These are phyloP conservation scores for Nannochloropsis gaditana DNA, from an alignment of 108 stramenopile genomes.

Conservation along the genomic window DNA sequence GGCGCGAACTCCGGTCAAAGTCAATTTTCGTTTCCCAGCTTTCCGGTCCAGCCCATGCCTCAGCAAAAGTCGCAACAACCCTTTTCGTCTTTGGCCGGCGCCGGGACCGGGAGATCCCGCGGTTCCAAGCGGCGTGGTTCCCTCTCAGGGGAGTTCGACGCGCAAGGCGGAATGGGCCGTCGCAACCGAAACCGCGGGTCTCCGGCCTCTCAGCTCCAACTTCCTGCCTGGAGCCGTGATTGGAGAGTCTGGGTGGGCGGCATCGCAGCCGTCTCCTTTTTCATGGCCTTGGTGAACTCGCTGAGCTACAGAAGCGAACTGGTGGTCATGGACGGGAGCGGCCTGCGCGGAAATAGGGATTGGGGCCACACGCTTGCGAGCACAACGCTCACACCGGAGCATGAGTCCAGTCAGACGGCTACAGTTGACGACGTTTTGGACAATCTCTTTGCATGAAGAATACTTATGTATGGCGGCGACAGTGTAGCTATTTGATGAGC, in stretches of 20 bases:
- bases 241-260: slow-evolving; percentile 7
- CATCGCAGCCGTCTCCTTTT: slow-evolving; percentile 5
- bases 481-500: too few species aligned
- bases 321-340: background rate
- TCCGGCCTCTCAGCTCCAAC: background rate
- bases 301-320: slow-evolving; percentile 3
- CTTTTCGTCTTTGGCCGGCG: background rate
- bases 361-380: too few species aligned
- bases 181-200: background rate
- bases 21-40: background rate
- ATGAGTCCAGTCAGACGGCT: too few species aligned
- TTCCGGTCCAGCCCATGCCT: background rate
- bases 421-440: too few species aligned
- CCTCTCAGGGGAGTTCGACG: background rate
- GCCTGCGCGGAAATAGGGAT: too few species aligned
- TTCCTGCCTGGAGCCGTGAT: background rate
- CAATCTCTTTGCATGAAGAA: too few species aligned
- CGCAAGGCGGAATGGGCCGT: background rate
- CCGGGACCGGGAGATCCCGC: background rate
- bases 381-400: too few species aligned
- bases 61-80: background rate
- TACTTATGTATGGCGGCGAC: too few species aligned
- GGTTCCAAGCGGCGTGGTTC: background rate
- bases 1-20: background rate
- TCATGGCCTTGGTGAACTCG: background rate